phyloP scores from a whole-genome alignment of 148 eudicot species.

The Camellia granthamiana region DNA sequence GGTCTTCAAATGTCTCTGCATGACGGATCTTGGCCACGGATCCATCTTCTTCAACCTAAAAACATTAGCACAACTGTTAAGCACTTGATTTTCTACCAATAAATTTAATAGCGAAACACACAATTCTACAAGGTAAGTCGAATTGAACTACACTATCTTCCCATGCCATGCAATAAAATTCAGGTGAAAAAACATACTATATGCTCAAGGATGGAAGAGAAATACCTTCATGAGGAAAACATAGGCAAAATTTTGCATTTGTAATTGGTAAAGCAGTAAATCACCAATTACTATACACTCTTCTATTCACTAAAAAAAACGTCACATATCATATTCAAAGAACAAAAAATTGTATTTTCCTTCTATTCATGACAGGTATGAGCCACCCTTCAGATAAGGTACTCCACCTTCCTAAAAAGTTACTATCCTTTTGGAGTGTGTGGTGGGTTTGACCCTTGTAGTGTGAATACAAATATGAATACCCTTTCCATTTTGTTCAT shows the following conservation, averaged over 20 bases:
- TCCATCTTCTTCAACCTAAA: constrained; percentile 76
- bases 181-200: background rate
- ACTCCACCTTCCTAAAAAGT: no score
- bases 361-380: no score
- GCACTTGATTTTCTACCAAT: no score
- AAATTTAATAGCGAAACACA: background rate
- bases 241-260: background rate
- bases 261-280: background rate
- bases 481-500: no score
- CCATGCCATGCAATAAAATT: background rate
- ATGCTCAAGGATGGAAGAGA: background rate
- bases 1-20: constrained; percentile 83
- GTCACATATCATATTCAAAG: background rate
- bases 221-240: background rate
- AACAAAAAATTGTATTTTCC: no score
- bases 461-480: no score
- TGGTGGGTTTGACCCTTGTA: no score
- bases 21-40: constrained; percentile 72
- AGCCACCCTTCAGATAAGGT: no score
- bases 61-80: background rate
- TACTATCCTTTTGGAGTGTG: no score
- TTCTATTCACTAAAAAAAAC: background rate
- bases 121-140: background rate
- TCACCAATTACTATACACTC: background rate
- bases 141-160: background rate